These are phyloP conservation scores for Aureoboletus auriporus DNA, from an alignment of 768 basidiomycete species.

Conservation along the genomic window DNA sequence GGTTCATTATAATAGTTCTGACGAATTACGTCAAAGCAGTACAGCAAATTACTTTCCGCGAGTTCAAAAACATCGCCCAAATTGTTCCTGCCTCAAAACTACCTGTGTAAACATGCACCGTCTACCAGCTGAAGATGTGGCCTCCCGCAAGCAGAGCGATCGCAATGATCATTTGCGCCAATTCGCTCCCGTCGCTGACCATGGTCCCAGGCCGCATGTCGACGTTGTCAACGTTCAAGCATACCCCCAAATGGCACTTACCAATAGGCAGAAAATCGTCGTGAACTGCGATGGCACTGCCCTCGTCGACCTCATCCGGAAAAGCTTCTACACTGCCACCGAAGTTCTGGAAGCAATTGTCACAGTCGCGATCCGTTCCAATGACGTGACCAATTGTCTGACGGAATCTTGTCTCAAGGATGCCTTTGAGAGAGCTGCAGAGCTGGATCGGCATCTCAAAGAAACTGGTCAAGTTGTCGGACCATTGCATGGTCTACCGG, in stretches of 20 bases:
- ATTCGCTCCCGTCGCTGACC: conserved; percentile 1
- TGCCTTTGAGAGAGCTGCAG: conserved; percentile 42
- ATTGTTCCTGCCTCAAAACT: not conserved
- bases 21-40: too few species aligned
- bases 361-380: conserved; percentile 26
- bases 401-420: conserved; percentile 57
- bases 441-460: conserved; percentile 45
- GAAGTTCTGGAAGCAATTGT: conserved; percentile 26
- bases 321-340: conserved; percentile 20
- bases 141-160: conserved; percentile 22
- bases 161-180: conserved; percentile 16
- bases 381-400: conserved; percentile 44
- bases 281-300: conserved; percentile 29
- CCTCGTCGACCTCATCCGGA: conserved; percentile 19
- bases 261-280: conserved; percentile 23
- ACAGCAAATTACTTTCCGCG: not conserved
- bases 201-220: not conserved
- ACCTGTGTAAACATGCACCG: not conserved
- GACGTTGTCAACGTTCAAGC: conserved; percentile 18
- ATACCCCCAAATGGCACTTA: conserved; percentile 26
- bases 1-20: too few species aligned
- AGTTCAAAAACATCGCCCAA: conserved; percentile 2
- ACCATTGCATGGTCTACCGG: conserved; percentile 42
- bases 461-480: conserved; percentile 45
- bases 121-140: conserved; percentile 8